A percentile compares a stretch with the other conserved stretches of the same genome.
phyloP scores from a whole-genome alignment of 1,284 basidiomycete species.

The Fomitopsis betulina region DNA sequence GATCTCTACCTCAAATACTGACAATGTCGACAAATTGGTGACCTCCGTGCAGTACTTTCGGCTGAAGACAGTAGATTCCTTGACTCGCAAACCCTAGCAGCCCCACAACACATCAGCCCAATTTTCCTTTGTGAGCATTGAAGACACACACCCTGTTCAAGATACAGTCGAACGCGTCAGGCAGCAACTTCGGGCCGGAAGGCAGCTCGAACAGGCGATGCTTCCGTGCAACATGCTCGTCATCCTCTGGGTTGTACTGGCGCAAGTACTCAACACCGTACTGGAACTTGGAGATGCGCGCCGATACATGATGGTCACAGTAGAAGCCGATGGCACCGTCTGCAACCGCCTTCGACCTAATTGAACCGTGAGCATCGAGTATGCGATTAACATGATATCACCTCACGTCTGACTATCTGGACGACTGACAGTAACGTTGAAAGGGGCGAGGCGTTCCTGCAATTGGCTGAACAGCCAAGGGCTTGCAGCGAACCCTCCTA shows the following conservation, averaged over 20 bases:
- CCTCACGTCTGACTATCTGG: conserved; percentile 73
- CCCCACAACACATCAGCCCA: neutral
- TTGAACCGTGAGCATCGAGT: neutral
- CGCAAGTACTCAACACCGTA: conserved; percentile 77
- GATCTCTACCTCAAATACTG: conserved; percentile 75
- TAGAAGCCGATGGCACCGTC: conserved; percentile 80
- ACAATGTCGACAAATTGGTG: conserved; percentile 66
- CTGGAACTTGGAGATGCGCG: conserved; percentile 72
- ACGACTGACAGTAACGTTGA: conserved; percentile 58
- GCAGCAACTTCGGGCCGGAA: conserved; percentile 66
- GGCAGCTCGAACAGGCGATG: conserved; percentile 68
- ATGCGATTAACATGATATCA: neutral
- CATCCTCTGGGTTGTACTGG: conserved; percentile 58
- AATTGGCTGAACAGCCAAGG: conserved; percentile 74
- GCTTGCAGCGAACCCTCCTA: conserved; percentile 76
- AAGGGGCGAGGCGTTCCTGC: conserved; percentile 54
- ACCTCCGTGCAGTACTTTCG: conserved; percentile 78
- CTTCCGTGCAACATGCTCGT: conserved; percentile 59
- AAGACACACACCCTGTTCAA: conserved; percentile 49
- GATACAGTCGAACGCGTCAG: conserved; percentile 78
- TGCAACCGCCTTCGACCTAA: conserved; percentile 74
- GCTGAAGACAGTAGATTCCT: conserved; percentile 74
- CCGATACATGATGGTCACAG: conserved; percentile 75
- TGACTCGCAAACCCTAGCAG: conserved; percentile 60
- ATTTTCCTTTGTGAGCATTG: too few relatives aligned